Conservation (phyloP, 495 filamentous ascomycete genomes). For the Xylaria scruposa region DNA sequence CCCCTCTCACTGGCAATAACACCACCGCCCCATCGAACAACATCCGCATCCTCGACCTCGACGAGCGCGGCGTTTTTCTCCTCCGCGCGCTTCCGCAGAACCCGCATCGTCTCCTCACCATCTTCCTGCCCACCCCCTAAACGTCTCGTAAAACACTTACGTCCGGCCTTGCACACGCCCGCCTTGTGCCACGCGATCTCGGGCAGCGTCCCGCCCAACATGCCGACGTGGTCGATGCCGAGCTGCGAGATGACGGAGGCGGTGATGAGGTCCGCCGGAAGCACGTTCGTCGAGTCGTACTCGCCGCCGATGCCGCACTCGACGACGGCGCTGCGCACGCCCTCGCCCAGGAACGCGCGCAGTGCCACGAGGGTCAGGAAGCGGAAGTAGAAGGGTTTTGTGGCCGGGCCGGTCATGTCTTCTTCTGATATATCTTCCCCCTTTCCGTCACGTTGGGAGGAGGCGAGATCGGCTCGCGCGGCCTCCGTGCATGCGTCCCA, state of each 20-base stretch:
- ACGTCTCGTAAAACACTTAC: slow-evolving; percentile 47
- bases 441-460: neutral
- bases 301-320: slow-evolving; percentile 61
- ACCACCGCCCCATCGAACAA: slow-evolving; percentile 48
- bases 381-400: slow-evolving; percentile 66
- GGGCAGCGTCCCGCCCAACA: slow-evolving; percentile 55
- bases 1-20: slow-evolving; percentile 31
- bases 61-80: slow-evolving; percentile 47
- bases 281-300: slow-evolving; percentile 58
- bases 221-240: slow-evolving; percentile 57
- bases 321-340: slow-evolving; percentile 49
- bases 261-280: slow-evolving; percentile 42
- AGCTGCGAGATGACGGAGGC: slow-evolving; percentile 53
- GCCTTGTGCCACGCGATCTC: slow-evolving; percentile 62
- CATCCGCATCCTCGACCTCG: slow-evolving; percentile 43
- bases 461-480: slow-evolving; percentile 50
- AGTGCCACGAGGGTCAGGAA: slow-evolving; percentile 57
- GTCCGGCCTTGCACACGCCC: slow-evolving; percentile 54
- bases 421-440: slow-evolving; percentile 14
- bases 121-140: slow-evolving; percentile 21
- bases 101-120: slow-evolving; percentile 40
- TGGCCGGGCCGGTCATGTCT: slow-evolving; percentile 38
- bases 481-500: slow-evolving; percentile 62
- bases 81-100: slow-evolving; percentile 45
- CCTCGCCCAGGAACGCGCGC: slow-evolving; percentile 51